Evolutionary conservation across 2,329 filamentous ascomycete genomes (phyloP).

Genomic region (Bisporella sp.): DNA sequence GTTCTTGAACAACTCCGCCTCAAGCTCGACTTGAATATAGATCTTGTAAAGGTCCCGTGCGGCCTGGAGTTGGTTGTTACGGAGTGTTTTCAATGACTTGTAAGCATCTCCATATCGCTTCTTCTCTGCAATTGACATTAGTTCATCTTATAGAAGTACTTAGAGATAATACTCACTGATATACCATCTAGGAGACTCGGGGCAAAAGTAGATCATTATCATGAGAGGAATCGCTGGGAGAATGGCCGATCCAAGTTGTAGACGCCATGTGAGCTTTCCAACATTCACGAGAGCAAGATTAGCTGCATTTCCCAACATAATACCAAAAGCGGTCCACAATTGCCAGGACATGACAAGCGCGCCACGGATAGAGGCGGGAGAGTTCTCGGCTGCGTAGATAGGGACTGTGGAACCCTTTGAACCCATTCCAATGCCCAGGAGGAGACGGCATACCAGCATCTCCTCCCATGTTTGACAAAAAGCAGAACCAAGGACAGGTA

Average conservation of each 20-base stretch:
- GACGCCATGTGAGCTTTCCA: conserved; percentile 53
- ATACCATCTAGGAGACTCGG: conserved; percentile 59
- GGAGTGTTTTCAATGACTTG: conserved; percentile 46
- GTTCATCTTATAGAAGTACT: neutral
- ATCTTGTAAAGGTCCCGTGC: conserved; percentile 58
- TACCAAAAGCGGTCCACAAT: conserved; percentile 52
- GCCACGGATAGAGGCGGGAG: conserved; percentile 45
- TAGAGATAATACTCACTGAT: conserved; percentile 34
- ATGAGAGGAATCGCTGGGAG: conserved; percentile 57
- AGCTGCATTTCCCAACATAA: conserved; percentile 59
- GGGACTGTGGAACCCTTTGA: conserved; percentile 44
- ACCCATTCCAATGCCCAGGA: conserved; percentile 57
- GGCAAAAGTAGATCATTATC: conserved; percentile 50
- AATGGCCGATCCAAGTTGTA: conserved; percentile 58
- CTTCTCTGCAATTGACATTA: conserved; percentile 35
- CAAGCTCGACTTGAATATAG: conserved; percentile 41
- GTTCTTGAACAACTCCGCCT: conserved; percentile 35
- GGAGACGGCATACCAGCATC: conserved; percentile 46
- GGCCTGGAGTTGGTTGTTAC: conserved; percentile 52
- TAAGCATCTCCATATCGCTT: conserved; percentile 47
- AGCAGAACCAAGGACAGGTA: conserved; percentile 54
- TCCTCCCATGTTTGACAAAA: conserved; percentile 52
- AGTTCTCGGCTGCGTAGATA: conserved; percentile 48
- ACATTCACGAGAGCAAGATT: conserved; percentile 57
- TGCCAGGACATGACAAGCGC: conserved; percentile 48